Evolutionary conservation across 2,329 filamentous ascomycete genomes (phyloP).

Genomic region (Hypocrella siamensis): DNA sequence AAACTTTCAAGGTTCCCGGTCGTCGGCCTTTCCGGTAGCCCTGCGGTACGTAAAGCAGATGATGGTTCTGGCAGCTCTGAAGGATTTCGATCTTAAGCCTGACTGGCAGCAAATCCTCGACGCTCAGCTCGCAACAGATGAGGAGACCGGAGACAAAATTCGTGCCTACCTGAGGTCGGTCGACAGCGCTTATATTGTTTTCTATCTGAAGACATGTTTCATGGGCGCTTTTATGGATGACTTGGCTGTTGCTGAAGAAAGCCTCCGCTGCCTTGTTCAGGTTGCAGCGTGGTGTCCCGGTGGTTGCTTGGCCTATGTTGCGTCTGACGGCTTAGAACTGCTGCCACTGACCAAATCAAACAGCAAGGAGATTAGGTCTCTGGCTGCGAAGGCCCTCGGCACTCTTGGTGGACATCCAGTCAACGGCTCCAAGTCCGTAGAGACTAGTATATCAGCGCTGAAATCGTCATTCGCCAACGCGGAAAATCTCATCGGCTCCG

Average conservation of each 20-base stretch:
- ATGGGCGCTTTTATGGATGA: constrained; percentile 35
- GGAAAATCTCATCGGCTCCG: constrained; percentile 24
- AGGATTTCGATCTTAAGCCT: constrained; percentile 45
- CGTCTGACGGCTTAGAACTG: constrained; percentile 33
- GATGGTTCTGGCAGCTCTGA: constrained; percentile 32
- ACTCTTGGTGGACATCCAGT: constrained; percentile 55
- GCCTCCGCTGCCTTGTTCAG: constrained; percentile 36
- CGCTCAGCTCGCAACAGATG: constrained; percentile 53
- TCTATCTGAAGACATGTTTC: constrained; percentile 38
- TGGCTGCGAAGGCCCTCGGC: constrained; percentile 57
- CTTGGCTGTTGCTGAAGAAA: constrained; percentile 26
- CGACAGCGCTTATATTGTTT: constrained; percentile 21
- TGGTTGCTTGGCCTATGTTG: constrained; percentile 31
- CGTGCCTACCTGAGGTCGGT: constrained; percentile 32
- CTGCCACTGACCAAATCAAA: constrained; percentile 53
- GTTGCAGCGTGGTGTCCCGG: constrained; percentile 36
- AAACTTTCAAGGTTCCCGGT: constrained; percentile 30
- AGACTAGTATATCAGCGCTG: constrained; percentile 15
- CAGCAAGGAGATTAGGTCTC: constrained; percentile 47
- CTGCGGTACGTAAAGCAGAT: constrained; percentile 49
- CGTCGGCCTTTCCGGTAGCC: constrained; percentile 49
- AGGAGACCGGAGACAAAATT: constrained; percentile 44
- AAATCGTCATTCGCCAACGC: constrained; percentile 26
- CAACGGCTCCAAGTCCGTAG: constrained; percentile 18
- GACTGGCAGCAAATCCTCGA: constrained; percentile 78